Evolutionary conservation across 768 basidiomycete species (phyloP), one percentile per base, ranked within the genome.

Genomic region (Suillus decipiens): DNA sequence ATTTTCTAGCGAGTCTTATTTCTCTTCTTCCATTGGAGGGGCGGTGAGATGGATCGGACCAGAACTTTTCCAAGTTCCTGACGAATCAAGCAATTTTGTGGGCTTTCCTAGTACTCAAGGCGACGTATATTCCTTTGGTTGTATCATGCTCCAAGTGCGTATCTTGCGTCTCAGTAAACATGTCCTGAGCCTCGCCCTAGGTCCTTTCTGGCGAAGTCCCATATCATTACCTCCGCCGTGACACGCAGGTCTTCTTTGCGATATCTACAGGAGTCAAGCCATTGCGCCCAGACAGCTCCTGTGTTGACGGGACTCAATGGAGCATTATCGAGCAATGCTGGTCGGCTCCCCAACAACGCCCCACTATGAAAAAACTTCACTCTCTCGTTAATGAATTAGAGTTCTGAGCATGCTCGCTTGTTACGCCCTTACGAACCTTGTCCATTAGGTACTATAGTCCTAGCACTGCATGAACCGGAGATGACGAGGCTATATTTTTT

Each of bases 131-230:
- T 64, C 65, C 12, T 64, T 64, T 42, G 78, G 73, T 8, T 76
- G 75, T 47, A 69, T 77, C 22, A 73, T 64, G 55, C 47, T 66
- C 10, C 63, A 64, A 60, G 63, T 66, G 28, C 28, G 65, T 64
- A 12, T 77, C 68, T 73, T 28, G 76, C 77, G n/a, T 8, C 14
- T 51, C 59, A 34, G 5, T 58, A 19, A 17, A 57, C 14, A 12
- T 34, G 12, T 55, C 31, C 59, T 56, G n/a, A 47, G 42, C 33
- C 33, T 60, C 24, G 22, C 17, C 15, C 19, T 54, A 66, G 64
- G 51, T 64, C 15, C 53, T 60, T 31, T 54, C 63, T 31, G 70
- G 72, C 0, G 63, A 68, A 64, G 22, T 51, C 17, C 72, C 72
- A 6, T 73, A 75, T 34, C 41, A 73, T 33, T 42, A 73, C 47